A percentile compares a stretch with the other conserved stretches of the same genome.
Evolutionary conservation across 2,329 filamentous ascomycete genomes (phyloP).

Genomic region (Diplocarpon mali): DNA sequence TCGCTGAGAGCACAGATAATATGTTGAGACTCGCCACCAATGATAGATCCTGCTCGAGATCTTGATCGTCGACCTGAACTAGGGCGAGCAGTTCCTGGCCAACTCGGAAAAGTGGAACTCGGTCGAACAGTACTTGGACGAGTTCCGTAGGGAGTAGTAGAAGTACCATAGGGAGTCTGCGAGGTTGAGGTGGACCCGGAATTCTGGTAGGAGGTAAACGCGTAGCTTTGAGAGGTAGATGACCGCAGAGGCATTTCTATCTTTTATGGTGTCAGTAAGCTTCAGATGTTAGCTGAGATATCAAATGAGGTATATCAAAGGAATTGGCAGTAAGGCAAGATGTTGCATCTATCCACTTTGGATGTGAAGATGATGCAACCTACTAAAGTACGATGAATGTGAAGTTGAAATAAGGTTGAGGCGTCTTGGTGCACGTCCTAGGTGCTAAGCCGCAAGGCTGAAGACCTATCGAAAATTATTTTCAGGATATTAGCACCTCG

Average conservation of each 20-base stretch:
- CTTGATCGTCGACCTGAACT: slow-evolving; percentile 22
- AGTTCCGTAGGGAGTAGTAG: slow-evolving; percentile 6
- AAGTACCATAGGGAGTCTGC: slow-evolving; percentile 6
- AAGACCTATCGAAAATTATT: slow-evolving; percentile 13
- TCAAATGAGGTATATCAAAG: slow-evolving; percentile 3
- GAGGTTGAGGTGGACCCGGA: slow-evolving; percentile 24
- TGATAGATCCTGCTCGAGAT: slow-evolving; percentile 19
- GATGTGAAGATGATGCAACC: background rate
- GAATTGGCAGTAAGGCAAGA: background rate
- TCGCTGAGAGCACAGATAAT: slow-evolving; percentile 85
- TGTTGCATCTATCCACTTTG: background rate
- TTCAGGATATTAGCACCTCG: slow-evolving; percentile 7
- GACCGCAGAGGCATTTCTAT: slow-evolving; percentile 8
- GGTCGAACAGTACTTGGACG: slow-evolving; percentile 21
- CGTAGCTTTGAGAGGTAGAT: slow-evolving; percentile 20
- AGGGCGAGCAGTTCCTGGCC: slow-evolving; percentile 19
- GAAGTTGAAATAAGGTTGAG: background rate
- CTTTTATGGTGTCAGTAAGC: slow-evolving; percentile 1
- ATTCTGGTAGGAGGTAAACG: slow-evolving; percentile 21
- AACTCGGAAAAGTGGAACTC: slow-evolving; percentile 3
- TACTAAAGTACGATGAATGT: background rate
- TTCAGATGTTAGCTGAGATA: slow-evolving; percentile 11
- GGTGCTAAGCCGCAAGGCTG: slow-evolving; percentile 18
- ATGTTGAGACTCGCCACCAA: slow-evolving; percentile 46
- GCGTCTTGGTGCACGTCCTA: slow-evolving; percentile 1